These are phyloP conservation scores for Colletotrichum nymphaeae DNA, from an alignment of 2,329 filamentous ascomycete genomes.

Conservation along the genomic window DNA sequence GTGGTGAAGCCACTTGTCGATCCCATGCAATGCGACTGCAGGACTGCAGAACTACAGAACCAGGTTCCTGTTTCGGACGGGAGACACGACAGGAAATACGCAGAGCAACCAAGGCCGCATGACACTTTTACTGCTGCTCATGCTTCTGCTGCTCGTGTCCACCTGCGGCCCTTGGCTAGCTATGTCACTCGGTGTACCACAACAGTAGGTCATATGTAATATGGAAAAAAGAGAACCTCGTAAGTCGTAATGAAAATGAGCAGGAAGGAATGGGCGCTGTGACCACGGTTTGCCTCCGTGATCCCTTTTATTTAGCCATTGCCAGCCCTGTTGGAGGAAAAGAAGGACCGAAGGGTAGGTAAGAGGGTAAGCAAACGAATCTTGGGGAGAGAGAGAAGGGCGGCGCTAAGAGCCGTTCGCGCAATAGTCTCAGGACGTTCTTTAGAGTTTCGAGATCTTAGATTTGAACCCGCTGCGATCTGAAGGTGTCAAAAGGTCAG, in stretches of 20 bases:
- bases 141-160: background rate
- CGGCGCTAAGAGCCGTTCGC: constrained; percentile 2
- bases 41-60: background rate
- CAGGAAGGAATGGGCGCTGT: background rate
- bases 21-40: constrained; percentile 17
- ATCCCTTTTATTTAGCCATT: constrained; percentile 1
- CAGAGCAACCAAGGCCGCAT: background rate
- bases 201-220: background rate
- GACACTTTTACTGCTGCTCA: background rate
- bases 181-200: background rate
- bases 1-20: constrained; percentile 15
- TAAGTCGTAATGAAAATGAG: background rate
- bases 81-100: background rate
- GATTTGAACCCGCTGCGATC: constrained; percentile 7
- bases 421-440: constrained; percentile 8
- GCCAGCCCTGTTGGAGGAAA: background rate
- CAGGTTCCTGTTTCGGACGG: constrained; percentile 10
- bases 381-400: background rate
- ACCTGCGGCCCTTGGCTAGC: background rate
- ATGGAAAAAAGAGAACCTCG: background rate
- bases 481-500: constrained; percentile 16
- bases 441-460: constrained; percentile 16
- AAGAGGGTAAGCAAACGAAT: background rate
- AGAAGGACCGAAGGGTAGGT: constrained; percentile 8
- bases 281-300: background rate